These are phyloP conservation scores for Pythium myriotylum DNA, from an alignment of 352 stramenopile genomes.

Conservation along the genomic window DNA sequence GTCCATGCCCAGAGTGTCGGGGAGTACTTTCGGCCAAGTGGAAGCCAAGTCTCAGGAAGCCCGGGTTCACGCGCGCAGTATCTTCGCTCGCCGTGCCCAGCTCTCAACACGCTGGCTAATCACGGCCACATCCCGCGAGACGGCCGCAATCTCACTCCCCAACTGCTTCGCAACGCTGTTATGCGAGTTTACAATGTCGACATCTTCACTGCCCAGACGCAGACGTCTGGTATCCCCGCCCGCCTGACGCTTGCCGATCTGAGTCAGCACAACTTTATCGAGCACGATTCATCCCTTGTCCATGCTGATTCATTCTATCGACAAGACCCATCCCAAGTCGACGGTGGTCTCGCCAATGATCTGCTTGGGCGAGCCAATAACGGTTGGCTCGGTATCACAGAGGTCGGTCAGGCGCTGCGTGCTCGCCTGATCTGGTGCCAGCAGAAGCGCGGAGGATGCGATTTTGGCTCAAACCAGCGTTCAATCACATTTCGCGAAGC, in stretches of 20 bases:
- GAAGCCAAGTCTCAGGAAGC: conserved; percentile 12
- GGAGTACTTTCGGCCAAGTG: conserved; percentile 19
- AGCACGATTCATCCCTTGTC: conserved; percentile 53
- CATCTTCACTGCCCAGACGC: conserved; percentile 29
- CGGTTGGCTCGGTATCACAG: conserved; percentile 15
- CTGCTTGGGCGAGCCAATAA: conserved; percentile 30
- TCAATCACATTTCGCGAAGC: conserved; percentile 14
- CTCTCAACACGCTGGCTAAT: conserved; percentile 55
- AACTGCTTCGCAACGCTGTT: conserved; percentile 28
- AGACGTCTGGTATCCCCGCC: conserved; percentile 29
- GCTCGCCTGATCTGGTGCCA: conserved; percentile 3
- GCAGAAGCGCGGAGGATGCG: conserved; percentile 10
- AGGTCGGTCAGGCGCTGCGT: conserved; percentile 8
- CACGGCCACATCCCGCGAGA: conserved; percentile 39
- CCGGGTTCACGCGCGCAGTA: conserved; percentile 13
- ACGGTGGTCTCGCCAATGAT: conserved; percentile 35
- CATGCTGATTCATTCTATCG: conserved; percentile 41
- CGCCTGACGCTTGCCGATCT: conserved; percentile 49
- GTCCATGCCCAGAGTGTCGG: conserved; percentile 8
- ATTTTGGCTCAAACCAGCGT: conserved; percentile 12
- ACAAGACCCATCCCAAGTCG: conserved; percentile 34
- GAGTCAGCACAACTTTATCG: conserved; percentile 45
- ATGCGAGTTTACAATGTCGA: conserved; percentile 45
- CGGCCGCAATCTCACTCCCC: conserved; percentile 32
- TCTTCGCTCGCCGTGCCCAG: conserved; percentile 43